Base-by-base conservation (phyloP, 345 rosid genomes). In the Pelargonium nanum region DNA sequence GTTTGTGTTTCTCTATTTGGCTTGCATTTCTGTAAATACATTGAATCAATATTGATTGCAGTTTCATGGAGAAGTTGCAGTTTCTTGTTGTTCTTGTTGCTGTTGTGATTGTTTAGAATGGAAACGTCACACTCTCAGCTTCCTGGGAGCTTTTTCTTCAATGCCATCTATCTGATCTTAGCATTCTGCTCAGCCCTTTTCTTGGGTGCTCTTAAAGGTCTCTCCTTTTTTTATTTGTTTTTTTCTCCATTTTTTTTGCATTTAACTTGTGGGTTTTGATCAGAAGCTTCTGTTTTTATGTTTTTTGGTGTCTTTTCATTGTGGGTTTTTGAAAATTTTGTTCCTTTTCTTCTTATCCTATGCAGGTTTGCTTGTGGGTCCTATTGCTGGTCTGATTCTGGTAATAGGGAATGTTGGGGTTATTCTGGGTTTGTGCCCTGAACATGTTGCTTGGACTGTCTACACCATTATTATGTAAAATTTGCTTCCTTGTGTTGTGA, bases 121-220 rank as follows among this genome's bases (percentile, higher is more conserved):
- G 71, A 30, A 30, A 30, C 40, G 40, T 5, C n/a, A n/a, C n/a
- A n/a, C n/a, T n/a, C n/a, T n/a, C n/a, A 30, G 40, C 40, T 12
- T 30, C 40, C 40, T 30, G 40, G 40, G 40, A 30, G 40, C 40
- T 30, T 70, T 63, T 85, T 68, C 68, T 67, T 78, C 32, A 73
- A 63, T 70, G 69, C 69, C 54, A 51, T 72, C 55, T 86, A 79
- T 73, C 84, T 88, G 56, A 73, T 68, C 20, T 72, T 91, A 60
- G 86, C 82, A 48, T 88, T 91, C 65, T 83, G 76, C 48, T 77
- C 78, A 63, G 98, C 88, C 65, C 67, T 91, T 59, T 65, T 82
- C 59, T 72, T 91, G 21, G 98, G 94, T 34, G 85, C 87, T 68
- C 72, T 91, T 22, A 91, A 88, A 88, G 94, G 96, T 84, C 1